Evolutionary conservation across 257 asterid species (phyloP), one percentile per base, ranked within the genome.

Genomic region (Apocynum venetum): DNA sequence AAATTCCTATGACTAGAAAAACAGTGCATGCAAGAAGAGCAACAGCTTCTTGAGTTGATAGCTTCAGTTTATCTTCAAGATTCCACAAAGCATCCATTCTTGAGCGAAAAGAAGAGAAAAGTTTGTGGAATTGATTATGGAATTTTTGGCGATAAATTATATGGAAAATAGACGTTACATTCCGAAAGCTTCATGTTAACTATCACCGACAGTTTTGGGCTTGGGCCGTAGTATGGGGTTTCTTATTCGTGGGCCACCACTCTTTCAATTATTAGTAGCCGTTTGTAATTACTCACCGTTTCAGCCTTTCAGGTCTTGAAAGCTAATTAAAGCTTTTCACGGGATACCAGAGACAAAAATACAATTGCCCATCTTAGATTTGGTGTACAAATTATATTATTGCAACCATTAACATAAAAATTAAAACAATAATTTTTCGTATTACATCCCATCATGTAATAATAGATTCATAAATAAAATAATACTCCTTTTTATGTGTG

Each of bases 81-180:
- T 77, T 86, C 97, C 95, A 92, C 36, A 88, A 35, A 41, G 89
- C 83, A 63, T 92, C 93, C 96, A 92, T 89, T 59, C 72, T 47
- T 79, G 36, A 59, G 48, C 4, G 15, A 9, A 53, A 35, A 40
- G 25, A 46, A n/a, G 7, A 75, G 3, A 10, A 53, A 55, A 56
- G 56, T 8, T n/a, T 20, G 9, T 53, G 44, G 31, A 1, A 31
- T 15, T 38, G 61, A 19, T 49, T 71, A 59, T 11, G 73, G 12
- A 43, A 15, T 3, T 43, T 63, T 66, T 20, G 41, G 8, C 46
- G 17, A 20, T 77, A 55, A 35, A 51, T 43, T 40, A 35, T 10
- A 38, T 41, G 60, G 19, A 55, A 69, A 51, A 66, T 67, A 68
- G 41, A 67, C 69, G 81, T 76, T 73, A 15, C 43, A 8, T 40